Evolutionary conservation across 352 stramenopile genomes (phyloP).

Genomic region (Pythium oligandrum): DNA sequence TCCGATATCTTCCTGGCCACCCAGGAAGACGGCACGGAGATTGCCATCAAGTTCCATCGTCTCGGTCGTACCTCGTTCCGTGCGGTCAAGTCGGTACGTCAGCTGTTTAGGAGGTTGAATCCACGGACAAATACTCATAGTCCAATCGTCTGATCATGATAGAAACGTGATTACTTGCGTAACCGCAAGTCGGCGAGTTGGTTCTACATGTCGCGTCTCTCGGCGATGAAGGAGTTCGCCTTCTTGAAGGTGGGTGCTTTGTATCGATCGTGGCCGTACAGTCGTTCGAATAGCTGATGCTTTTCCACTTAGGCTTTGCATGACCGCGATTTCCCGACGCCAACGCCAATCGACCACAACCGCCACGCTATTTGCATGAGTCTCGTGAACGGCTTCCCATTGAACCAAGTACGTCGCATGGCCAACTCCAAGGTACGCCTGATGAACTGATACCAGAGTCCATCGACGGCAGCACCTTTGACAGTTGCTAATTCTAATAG

Average conservation of each 20-base stretch:
- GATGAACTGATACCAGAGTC: not conserved
- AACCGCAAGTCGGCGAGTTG: conserved; percentile 94
- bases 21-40: conserved; percentile 91
- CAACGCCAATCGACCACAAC: conserved; percentile 96
- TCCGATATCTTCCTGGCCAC: conserved; percentile 98
- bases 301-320: conserved; percentile 74
- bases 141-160: conserved; percentile 10
- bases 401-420: conserved; percentile 94
- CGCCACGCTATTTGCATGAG: conserved; percentile 98
- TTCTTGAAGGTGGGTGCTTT: conserved; percentile 93
- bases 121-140: conserved; percentile 29
- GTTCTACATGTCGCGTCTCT: conserved; percentile 99
- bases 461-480: too few species aligned
- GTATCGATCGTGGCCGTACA: not conserved
- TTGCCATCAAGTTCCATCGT: conserved; percentile 99
- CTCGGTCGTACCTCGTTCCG: conserved; percentile 98
- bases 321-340: conserved; percentile 96
- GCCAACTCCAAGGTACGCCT: conserved; percentile 77
- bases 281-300: not conserved
- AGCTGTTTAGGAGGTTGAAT: conserved; percentile 52
- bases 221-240: conserved; percentile 97
- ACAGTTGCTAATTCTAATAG: conserved; percentile 10
- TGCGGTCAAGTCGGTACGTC: conserved; percentile 87
- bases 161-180: conserved; percentile 99
- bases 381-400: conserved; percentile 91